Evolutionary conservation across 1,139 yeast genomes (phyloP).

Genomic region (Groenewaldozyma auringiensis): DNA sequence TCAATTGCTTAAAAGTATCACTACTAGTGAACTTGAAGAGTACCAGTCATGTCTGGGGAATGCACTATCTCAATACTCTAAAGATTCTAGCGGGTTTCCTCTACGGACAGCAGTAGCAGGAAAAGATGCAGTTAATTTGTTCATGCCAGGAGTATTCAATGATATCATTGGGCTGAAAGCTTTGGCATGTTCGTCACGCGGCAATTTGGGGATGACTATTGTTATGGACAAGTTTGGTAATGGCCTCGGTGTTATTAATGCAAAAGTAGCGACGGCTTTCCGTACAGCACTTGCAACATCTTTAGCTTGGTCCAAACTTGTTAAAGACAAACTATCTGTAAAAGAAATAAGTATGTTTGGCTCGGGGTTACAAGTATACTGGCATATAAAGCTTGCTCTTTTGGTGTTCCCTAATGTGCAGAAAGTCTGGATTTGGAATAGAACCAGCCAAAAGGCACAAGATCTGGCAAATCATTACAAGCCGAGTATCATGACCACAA

Average conservation of each 20-base stretch:
- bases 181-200: conserved; percentile 22
- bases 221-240: conserved; percentile 46
- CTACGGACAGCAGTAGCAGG: conserved; percentile 35
- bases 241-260: conserved; percentile 49
- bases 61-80: conserved; percentile 20
- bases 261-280: conserved; percentile 55
- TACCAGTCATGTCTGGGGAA: conserved; percentile 14
- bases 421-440: conserved; percentile 41
- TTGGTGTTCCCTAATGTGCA: conserved; percentile 35
- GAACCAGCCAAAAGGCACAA: conserved; percentile 40
- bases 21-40: conserved; percentile 11
- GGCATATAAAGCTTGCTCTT: conserved; percentile 51
- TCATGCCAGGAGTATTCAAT: conserved; percentile 52
- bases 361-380: conserved; percentile 59
- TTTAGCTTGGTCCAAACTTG: conserved; percentile 34
- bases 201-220: conserved; percentile 39
- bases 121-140: conserved; percentile 42
- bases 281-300: conserved; percentile 58
- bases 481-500: conserved; percentile 19
- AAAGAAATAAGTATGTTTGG: conserved; percentile 43
- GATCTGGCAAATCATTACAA: conserved; percentile 27
- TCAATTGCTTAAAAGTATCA: neutral
- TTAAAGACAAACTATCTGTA: neutral
- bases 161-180: conserved; percentile 37
- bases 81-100: conserved; percentile 32